Evolutionary conservation across 202 grass and related monocot genomes (phyloP), one percentile per base, ranked within the genome.

Genomic region (Bolboschoenoplectus hybrid): DNA sequence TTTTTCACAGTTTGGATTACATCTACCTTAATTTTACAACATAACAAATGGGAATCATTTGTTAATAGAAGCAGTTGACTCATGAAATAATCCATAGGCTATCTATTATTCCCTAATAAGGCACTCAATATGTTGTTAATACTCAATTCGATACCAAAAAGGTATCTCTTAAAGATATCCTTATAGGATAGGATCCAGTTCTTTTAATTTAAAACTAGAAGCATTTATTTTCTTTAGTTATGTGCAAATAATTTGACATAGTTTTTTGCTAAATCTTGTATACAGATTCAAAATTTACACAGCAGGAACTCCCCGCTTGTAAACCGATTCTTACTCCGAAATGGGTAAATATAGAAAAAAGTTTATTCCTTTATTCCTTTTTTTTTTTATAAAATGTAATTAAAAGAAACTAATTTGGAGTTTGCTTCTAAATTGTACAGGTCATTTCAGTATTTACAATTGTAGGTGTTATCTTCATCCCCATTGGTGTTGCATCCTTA

Each of bases 301-400:
- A 99, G 82, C 97, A 99, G 67, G 93, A 99, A 74, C 91, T 99
- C 47, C 97, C 97, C 10, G 97, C 97, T 67, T 99, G 97, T 64
- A 99, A 99, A 86, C 97, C 93, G 3, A 99, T 99, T 82, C 92
- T 99, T 81, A 94, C 97, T 89, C 97, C 97, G 46, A 92, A 91
- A 92, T 99, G 97, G 97, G 97, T 99, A 89, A 44, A 82, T 73
- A 71, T 89, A 49, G 8, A 11, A 32, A 80, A 43, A 35, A 51
- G 17, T 20, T 41, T 17, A 12, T 61, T 11, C 19, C 2, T 45
- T 35, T 60, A 67, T 36, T 41, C 5, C 6, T 81, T 49, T 80
- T 85, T 49, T 80, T 85, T 84, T 63, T 36, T 12, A 16, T 26
- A 40, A 3, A 14, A 43, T 64, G 41, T 64, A 17, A 69, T 40